Evolutionary conservation across 768 basidiomycete species (phyloP).

Genomic region (Boletus coccyginus): DNA sequence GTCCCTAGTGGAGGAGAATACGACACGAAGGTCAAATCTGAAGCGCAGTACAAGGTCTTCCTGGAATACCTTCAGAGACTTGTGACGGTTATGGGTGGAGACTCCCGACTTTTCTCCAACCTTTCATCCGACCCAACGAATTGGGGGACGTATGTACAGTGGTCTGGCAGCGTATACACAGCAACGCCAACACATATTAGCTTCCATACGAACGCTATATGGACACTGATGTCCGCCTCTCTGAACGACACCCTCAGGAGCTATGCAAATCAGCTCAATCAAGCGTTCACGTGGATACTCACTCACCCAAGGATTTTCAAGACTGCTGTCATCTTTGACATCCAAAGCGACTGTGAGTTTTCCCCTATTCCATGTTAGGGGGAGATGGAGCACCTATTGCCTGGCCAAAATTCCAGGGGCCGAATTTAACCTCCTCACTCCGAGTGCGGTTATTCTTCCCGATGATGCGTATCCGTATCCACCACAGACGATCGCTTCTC

Average conservation of each 20-base stretch:
- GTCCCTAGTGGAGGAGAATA: conserved; percentile 3
- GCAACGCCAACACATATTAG: background rate
- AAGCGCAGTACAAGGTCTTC: conserved; percentile 3
- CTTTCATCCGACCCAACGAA: background rate
- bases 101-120: background rate
- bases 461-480: conserved; percentile 3
- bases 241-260: background rate
- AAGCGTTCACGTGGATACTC: conserved; percentile 4
- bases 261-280: background rate
- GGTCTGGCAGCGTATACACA: background rate
- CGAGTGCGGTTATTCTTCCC: background rate
- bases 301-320: background rate
- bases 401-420: background rate
- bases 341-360: conserved; percentile 5
- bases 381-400: background rate
- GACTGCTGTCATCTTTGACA: background rate
- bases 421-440: conserved; percentile 1
- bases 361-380: background rate
- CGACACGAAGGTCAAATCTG: background rate
- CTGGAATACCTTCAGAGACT: conserved; percentile 6
- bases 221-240: conserved; percentile 1
- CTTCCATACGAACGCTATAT: conserved; percentile 1
- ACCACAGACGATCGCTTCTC: background rate
- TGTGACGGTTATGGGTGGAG: background rate
- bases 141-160: background rate